Conservation (phyloP, 805 yeast species). For the Monosporozyma siamensis region DNA sequence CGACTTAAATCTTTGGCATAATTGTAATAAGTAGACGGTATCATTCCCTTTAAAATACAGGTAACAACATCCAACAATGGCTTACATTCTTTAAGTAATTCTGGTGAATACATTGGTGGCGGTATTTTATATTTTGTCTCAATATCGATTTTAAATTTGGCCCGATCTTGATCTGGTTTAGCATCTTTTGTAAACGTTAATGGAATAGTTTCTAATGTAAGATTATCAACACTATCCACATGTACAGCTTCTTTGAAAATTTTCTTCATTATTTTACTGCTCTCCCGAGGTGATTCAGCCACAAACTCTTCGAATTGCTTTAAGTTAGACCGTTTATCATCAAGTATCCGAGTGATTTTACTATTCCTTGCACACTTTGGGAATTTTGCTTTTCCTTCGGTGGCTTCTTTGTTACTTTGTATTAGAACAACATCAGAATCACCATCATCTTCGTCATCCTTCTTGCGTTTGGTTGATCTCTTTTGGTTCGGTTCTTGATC, state of each 20-base stretch:
- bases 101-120: background rate
- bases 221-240: background rate
- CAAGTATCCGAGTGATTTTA: too few species aligned
- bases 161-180: too few species aligned
- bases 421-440: too few species aligned
- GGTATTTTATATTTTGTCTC: constrained; percentile 14
- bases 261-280: background rate
- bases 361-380: too few species aligned
- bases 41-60: constrained; percentile 36
- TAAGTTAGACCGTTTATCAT: too few species aligned
- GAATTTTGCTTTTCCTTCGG: too few species aligned
- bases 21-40: constrained; percentile 41
- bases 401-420: too few species aligned
- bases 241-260: background rate
- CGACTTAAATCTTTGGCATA: constrained; percentile 37
- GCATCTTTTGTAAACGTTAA: background rate
- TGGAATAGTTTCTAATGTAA: background rate
- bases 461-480: too few species aligned
- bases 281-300: background rate
- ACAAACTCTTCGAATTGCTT: background rate
- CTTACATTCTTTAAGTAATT: constrained; percentile 8
- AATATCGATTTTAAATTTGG: background rate
- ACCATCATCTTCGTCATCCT: too few species aligned
- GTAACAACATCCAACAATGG: constrained; percentile 31
- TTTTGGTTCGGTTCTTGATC: too few species aligned